phyloP scores from a whole-genome alignment of 1,284 basidiomycete species.

The Sporisorium iseilematis-ciliati region DNA sequence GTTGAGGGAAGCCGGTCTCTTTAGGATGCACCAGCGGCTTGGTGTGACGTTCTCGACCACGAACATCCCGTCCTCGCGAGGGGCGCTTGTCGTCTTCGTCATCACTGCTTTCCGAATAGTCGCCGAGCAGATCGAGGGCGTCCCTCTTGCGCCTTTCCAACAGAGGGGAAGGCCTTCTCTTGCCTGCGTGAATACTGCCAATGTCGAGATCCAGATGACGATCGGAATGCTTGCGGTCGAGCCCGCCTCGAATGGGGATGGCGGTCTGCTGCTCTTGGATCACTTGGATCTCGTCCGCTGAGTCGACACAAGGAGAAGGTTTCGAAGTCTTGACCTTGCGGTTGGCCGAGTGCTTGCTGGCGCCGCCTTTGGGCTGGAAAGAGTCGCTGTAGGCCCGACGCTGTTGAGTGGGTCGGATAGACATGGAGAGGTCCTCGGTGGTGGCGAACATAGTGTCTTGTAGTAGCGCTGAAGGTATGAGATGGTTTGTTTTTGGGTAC shows the following conservation, averaged over 20 bases:
- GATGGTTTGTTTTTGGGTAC: neutral
- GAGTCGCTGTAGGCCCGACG: neutral
- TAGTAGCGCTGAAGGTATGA: neutral
- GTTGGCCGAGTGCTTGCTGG: neutral
- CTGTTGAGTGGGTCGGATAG: neutral
- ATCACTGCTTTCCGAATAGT: slow-evolving; percentile 24
- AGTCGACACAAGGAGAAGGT: neutral
- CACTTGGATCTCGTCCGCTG: slow-evolving; percentile 42
- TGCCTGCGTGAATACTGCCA: slow-evolving; percentile 30
- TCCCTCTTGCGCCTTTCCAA: slow-evolving; percentile 27
- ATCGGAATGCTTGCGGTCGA: slow-evolving; percentile 11
- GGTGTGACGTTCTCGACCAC: slow-evolving; percentile 29
- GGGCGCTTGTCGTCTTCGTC: slow-evolving; percentile 4
- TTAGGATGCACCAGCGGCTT: slow-evolving; percentile 22
- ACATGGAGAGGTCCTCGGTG: slow-evolving; percentile 21
- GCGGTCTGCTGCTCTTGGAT: slow-evolving; percentile 32
- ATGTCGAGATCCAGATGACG: slow-evolving; percentile 39
- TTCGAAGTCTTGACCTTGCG: neutral
- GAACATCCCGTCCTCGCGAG: neutral
- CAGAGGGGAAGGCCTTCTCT: slow-evolving; percentile 24
- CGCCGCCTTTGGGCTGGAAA: neutral
- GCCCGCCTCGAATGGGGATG: slow-evolving; percentile 29
- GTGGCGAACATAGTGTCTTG: slow-evolving; percentile 19
- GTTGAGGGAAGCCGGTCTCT: slow-evolving; percentile 10
- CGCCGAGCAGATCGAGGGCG: slow-evolving; percentile 34